Conservation (phyloP, 1,139 yeast genomes). For the Saccharomycopsis crataegensis region DNA sequence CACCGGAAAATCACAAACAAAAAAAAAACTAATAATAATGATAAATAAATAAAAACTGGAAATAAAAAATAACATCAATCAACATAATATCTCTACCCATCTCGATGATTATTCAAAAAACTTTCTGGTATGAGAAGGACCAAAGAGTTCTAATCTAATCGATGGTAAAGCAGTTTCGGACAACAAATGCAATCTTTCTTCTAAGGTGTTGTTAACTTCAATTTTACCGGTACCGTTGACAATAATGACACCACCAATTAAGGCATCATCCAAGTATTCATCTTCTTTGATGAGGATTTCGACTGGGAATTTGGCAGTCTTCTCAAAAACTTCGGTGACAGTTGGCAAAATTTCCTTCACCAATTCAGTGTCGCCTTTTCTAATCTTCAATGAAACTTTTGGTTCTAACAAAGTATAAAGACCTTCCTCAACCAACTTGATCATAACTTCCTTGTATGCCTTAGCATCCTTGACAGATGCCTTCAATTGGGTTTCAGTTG, state of each 20-base stretch:
- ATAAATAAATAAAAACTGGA: no score
- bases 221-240: constrained; percentile 71
- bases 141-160: constrained; percentile 83
- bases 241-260: constrained; percentile 81
- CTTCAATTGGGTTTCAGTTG: constrained; percentile 57
- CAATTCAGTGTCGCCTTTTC: constrained; percentile 57
- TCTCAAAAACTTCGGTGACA: constrained; percentile 41
- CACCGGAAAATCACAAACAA: not conserved
- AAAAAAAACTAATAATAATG: no score
- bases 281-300: constrained; percentile 48
- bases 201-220: constrained; percentile 85
- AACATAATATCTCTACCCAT: no score
- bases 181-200: constrained; percentile 81
- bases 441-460: constrained; percentile 60
- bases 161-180: constrained; percentile 87
- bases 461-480: constrained; percentile 41
- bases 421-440: constrained; percentile 80
- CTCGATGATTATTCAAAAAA: constrained; percentile 58
- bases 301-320: constrained; percentile 52
- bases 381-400: constrained; percentile 55
- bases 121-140: constrained; percentile 79
- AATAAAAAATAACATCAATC: no score
- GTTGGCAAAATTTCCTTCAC: constrained; percentile 35
- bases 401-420: constrained; percentile 68
- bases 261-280: constrained; percentile 48